phyloP scores from a whole-genome alignment of 257 asterid species.

The Plantago elongata region DNA sequence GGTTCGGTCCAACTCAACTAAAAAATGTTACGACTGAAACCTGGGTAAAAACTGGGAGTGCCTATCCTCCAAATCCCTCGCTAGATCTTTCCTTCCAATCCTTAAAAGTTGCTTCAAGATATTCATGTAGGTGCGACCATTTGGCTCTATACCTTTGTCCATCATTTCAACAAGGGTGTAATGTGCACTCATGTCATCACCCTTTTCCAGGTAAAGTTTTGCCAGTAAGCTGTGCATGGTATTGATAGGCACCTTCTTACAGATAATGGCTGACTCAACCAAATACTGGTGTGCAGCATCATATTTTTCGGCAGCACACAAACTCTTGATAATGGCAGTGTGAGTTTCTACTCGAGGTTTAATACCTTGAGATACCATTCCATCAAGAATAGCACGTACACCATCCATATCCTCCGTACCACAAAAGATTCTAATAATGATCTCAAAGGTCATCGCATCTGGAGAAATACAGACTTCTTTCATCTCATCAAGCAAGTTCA shows the following conservation, averaged over 20 bases:
- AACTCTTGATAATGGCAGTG: conserved; percentile 41
- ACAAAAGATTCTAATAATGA: conserved; percentile 45
- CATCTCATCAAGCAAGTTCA: conserved; percentile 47
- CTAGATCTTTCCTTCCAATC: conserved; percentile 38
- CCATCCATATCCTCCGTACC: conserved; percentile 37
- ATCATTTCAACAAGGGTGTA: conserved; percentile 58
- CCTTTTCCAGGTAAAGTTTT: conserved; percentile 43
- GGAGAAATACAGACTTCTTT: conserved; percentile 31
- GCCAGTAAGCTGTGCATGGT: conserved; percentile 57
- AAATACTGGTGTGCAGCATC: conserved; percentile 51
- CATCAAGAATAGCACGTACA: conserved; percentile 40
- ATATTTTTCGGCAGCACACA: conserved; percentile 38
- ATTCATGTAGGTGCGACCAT: conserved; percentile 36
- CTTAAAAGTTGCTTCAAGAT: conserved; percentile 39
- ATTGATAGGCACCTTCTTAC: conserved; percentile 31
- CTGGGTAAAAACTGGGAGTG: conserved; percentile 27
- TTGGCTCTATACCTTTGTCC: conserved; percentile 64
- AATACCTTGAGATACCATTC: conserved; percentile 45
- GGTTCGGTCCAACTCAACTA: conserved; percentile 1
- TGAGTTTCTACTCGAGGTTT: conserved; percentile 54
- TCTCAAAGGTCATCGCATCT: conserved; percentile 60
- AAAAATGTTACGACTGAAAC: conserved; percentile 20
- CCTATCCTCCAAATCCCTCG: conserved; percentile 39
- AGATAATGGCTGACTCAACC: conserved; percentile 34
- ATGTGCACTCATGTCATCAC: conserved; percentile 47